Evolutionary conservation across 441 rosid genomes (phyloP).

Genomic region (Mallotus repandus): DNA sequence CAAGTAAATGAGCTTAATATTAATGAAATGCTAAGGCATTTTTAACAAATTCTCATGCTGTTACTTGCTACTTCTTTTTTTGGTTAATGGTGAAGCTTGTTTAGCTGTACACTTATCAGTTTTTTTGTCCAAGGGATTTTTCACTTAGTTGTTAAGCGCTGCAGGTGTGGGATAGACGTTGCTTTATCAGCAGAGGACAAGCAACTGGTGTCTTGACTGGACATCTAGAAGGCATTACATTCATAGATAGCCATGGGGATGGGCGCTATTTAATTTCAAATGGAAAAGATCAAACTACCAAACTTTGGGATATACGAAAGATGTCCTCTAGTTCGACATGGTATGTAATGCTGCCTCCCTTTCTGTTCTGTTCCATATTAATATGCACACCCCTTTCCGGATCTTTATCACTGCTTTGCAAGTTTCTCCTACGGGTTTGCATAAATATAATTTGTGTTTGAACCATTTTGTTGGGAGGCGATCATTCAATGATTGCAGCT

Average conservation of each 20-base stretch:
- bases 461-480: background rate
- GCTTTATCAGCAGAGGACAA: slow-evolving; percentile 44
- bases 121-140: slow-evolving; percentile 9
- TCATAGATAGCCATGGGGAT: slow-evolving; percentile 62
- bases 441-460: background rate
- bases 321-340: slow-evolving; percentile 41
- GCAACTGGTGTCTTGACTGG: slow-evolving; percentile 62
- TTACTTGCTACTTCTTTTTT: background rate
- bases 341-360: slow-evolving; percentile 30
- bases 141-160: slow-evolving; percentile 6
- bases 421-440: background rate
- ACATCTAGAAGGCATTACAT: slow-evolving; percentile 66
- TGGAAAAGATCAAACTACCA: slow-evolving; percentile 68
- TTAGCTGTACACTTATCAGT: slow-evolving; percentile 4
- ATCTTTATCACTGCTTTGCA: no score
- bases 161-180: slow-evolving; percentile 75
- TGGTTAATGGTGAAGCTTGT: slow-evolving; percentile 2
- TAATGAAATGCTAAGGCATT: background rate
- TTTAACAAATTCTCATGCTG: slow-evolving; percentile 5
- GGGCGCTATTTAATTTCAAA: slow-evolving; percentile 69
- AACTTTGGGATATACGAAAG: slow-evolving; percentile 76
- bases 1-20: background rate
- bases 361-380: background rate
- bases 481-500: background rate
- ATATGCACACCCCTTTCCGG: background rate